These are phyloP conservation scores for Aspergillus proliferans DNA, from an alignment of 2,329 filamentous ascomycete genomes.

Conservation along the genomic window DNA sequence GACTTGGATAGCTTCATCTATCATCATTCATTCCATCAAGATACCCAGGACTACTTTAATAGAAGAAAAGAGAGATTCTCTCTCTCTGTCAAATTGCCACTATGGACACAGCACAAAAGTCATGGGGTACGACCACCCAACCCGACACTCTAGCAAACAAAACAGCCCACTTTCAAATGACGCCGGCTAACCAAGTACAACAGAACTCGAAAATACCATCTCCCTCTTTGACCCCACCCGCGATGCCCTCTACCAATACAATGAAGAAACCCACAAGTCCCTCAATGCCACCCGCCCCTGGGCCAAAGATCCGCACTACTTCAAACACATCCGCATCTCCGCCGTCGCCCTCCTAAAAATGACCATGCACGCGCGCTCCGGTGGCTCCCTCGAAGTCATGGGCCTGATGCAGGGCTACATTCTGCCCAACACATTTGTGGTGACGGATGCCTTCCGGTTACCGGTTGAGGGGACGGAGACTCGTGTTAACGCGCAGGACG, in stretches of 20 bases:
- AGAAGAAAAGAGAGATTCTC: neutral
- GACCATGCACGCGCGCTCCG: constrained; percentile 98
- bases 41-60: neutral
- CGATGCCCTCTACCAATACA: constrained; percentile 87
- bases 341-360: constrained; percentile 94
- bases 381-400: constrained; percentile 91
- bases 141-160: constrained; percentile 5
- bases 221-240: constrained; percentile 77
- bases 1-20: constrained; percentile 8
- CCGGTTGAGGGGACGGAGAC: constrained; percentile 99
- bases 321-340: constrained; percentile 88
- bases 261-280: constrained; percentile 60
- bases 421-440: constrained; percentile 72
- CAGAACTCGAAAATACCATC: constrained; percentile 83
- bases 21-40: constrained; percentile 1
- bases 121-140: constrained; percentile 49
- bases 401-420: constrained; percentile 96
- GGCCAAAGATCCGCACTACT: constrained; percentile 73
- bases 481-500: constrained; percentile 87
- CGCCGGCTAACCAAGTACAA: neutral
- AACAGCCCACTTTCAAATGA: neutral
- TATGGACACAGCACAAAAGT: constrained; percentile 54
- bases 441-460: constrained; percentile 88
- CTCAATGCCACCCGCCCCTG: constrained; percentile 65
- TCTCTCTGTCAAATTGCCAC: constrained; percentile 8